A percentile compares a stretch with the other conserved stretches of the same genome.
These are phyloP conservation scores for Ciborinia camelliae DNA, from an alignment of 2,329 filamentous ascomycete species.

Conservation along the genomic window DNA sequence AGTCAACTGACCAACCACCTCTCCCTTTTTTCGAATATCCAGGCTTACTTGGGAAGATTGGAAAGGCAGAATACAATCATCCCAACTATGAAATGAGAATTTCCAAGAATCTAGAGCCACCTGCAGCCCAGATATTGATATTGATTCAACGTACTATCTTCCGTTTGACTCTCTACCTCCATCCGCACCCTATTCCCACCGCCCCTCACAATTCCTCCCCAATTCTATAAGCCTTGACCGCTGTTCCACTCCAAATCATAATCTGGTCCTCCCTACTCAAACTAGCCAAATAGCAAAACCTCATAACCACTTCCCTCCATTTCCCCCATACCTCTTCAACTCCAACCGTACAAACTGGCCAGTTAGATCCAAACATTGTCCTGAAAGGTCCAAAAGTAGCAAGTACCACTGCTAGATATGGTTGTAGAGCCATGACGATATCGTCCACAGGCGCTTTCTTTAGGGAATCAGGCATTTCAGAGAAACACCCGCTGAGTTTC, in stretches of 20 bases:
- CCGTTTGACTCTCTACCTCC: too few relatives aligned
- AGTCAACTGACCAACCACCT: neutral
- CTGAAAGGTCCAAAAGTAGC: constrained; percentile 67
- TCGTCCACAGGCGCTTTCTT: constrained; percentile 48
- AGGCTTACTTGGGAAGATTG: neutral
- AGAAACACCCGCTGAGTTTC: constrained; percentile 86
- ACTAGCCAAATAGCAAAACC: constrained; percentile 60
- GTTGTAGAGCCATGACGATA: constrained; percentile 60
- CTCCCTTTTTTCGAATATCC: neutral
- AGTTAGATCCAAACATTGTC: constrained; percentile 90
- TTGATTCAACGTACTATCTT: neutral
- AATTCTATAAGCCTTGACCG: constrained; percentile 65
- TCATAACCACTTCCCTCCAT: constrained; percentile 70
- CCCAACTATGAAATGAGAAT: neutral
- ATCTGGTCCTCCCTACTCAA: constrained; percentile 59
- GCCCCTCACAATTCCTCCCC: constrained; percentile 31
- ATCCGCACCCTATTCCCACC: neutral
- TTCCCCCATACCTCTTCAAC: constrained; percentile 62
- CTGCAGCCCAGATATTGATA: neutral
- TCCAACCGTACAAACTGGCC: constrained; percentile 82
- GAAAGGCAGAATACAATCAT: neutral
- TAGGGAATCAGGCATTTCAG: constrained; percentile 64
- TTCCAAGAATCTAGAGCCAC: neutral
- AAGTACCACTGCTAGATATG: constrained; percentile 71
- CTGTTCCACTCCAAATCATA: constrained; percentile 70